Conservation (phyloP, 257 asterid genomes). For the Ophiorrhiza pumila region DNA sequence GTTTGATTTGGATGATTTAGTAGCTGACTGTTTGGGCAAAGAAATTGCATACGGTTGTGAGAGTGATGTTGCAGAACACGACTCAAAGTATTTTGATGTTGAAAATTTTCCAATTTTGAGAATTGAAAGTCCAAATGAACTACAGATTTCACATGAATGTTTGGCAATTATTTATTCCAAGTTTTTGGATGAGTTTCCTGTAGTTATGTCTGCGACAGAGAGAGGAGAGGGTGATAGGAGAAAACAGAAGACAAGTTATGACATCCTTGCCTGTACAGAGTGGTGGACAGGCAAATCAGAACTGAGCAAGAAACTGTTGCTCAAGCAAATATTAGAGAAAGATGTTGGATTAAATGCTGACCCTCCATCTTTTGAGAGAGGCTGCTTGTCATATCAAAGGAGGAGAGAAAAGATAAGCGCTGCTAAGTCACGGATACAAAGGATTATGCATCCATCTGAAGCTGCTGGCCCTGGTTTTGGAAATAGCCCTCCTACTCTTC, state of each 20-base stretch:
- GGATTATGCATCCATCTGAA: constrained; percentile 47
- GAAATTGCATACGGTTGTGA: constrained; percentile 26
- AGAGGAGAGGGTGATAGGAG: constrained; percentile 20
- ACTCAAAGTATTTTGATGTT: constrained; percentile 44
- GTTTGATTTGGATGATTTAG: constrained; percentile 47
- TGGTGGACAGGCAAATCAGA: constrained; percentile 94
- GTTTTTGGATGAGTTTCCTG: constrained; percentile 43
- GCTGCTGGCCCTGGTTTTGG: constrained; percentile 17
- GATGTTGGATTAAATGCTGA: constrained; percentile 62
- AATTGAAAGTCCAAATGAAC: constrained; percentile 31
- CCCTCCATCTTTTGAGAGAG: constrained; percentile 76
- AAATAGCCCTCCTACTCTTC: constrained; percentile 1
- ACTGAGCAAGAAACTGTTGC: constrained; percentile 64
- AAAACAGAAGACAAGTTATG: constrained; percentile 26
- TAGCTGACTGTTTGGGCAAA: constrained; percentile 48
- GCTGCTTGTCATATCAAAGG: constrained; percentile 33
- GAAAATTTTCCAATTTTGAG: constrained; percentile 19
- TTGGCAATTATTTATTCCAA: constrained; percentile 52
- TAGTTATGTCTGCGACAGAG: constrained; percentile 28
- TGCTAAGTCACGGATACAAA: constrained; percentile 66
- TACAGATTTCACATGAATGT: constrained; percentile 58
- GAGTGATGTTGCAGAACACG: constrained; percentile 24
- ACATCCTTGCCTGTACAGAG: constrained; percentile 37
- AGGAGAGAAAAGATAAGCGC: constrained; percentile 67
- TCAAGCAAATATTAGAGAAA: constrained; percentile 60